Evolutionary conservation across 345 rosid species (phyloP), one percentile per base, ranked within the genome.

Genomic region (Salix viminalis): DNA sequence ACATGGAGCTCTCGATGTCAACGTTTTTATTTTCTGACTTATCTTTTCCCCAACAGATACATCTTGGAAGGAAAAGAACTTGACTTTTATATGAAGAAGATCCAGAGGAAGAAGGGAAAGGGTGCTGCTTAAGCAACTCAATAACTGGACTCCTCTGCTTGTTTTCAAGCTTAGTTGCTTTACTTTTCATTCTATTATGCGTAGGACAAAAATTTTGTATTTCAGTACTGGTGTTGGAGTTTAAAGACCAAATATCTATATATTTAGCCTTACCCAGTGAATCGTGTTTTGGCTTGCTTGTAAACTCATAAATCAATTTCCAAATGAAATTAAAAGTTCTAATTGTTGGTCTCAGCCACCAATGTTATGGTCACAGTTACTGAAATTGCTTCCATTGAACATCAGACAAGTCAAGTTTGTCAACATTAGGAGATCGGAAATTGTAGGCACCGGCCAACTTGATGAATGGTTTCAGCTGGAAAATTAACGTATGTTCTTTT

Each of bases 61-160:
- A 76, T 76, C 16, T 58, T 76, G 42, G 79, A 76, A 37, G 79
- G 79, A 11, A 76, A 68, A 56, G 79, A 76, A 39, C 67, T 76
- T 12, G 79, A 76, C 19, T 76, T 76, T 56, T 76, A 69, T 36
- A 68, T 69, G 79, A 76, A 76, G 79, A 76, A 76, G 65, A 28
- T 76, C 65, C 78, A 76, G 26, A 76, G 24, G 73, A 76, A 76
- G 72, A 76, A 76, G 73, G 73, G 79, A 73, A 76, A 69, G 73
- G 56, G 79, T 76, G 77, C 71, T 34, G 79, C 79, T 3, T 76
- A 60, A 69, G 52, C 52, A 46, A 46, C 14, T 46, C 18, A 12
- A 46, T 46, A 12, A 46, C 18, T 14, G 52, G 52, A 46, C 52
- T 4, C 1, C 52, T 46, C 52, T 13, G 18, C 18, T 14, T 46